Conservation (phyloP, 192 early-diverging fungal species). For the Backusella macrospora region DNA sequence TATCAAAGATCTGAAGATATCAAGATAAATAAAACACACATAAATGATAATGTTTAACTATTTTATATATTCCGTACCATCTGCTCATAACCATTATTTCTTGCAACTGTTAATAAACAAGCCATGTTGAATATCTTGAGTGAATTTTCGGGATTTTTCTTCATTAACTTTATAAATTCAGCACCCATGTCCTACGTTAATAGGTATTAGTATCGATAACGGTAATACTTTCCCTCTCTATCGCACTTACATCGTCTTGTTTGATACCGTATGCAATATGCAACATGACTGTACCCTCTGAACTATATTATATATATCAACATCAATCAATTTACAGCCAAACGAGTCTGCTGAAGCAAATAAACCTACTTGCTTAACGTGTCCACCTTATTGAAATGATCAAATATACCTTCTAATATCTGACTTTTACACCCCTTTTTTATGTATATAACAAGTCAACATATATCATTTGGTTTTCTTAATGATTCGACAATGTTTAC, state of each 20-base stretch:
- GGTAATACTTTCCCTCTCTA: constrained; percentile 4
- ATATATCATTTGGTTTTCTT: neutral
- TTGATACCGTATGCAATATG: constrained; percentile 73
- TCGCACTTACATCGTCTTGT: constrained; percentile 65
- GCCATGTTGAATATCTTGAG: constrained; percentile 68
- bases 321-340: constrained; percentile 18
- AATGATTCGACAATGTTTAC: constrained; percentile 23
- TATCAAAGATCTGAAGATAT: constrained; percentile 43
- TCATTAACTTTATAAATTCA: constrained; percentile 58
- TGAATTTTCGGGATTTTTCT: constrained; percentile 40
- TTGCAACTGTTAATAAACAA: constrained; percentile 66
- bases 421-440: constrained; percentile 57
- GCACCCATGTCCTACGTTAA: constrained; percentile 46
- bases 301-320: constrained; percentile 47
- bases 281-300: constrained; percentile 71
- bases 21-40: neutral
- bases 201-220: neutral
- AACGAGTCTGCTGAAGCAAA: neutral
- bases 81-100: constrained; percentile 73
- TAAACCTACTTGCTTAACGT: constrained; percentile 27
- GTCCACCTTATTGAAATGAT: constrained; percentile 53
- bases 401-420: constrained; percentile 55
- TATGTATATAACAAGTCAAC: neutral
- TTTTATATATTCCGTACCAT: constrained; percentile 36
- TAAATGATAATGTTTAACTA: neutral